Base-by-base conservation (phyloP, 495 filamentous ascomycete species). In the Tricharina praecox region DNA sequence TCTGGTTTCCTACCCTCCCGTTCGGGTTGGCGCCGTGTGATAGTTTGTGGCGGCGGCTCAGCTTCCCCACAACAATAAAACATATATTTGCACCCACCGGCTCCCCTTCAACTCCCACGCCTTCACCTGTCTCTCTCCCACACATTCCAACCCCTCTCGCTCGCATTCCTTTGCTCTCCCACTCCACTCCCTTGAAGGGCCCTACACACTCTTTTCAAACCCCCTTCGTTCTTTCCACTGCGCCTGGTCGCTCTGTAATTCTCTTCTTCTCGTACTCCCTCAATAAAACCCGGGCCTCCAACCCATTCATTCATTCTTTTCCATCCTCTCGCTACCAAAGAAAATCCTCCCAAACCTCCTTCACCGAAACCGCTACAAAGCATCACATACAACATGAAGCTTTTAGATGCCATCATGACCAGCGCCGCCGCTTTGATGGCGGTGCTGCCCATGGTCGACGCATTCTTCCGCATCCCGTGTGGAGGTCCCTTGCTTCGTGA, bases 391-490 rank as follows among this genome's bases (percentile, higher is more conserved):
- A 18, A 24, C 21, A 43, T 43, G 40, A 43, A 43, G 40, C 2
- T 21, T 19, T 40, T 19, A 1, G 11, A 3, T 25, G 3, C 24
- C 18, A 3, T 43, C 20, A 10, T 40, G 2, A 18, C 37, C 18
- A 13, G 28, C 4, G 34, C 18, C 34, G 10, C 21, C 4, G 39
- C 39, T 25, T 4, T 43, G 5, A 28, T 28, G 23, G 43, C 43
- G 19, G n/a, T 34, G 8, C 28, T 46, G 4, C 25, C 25, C 20
- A 21, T 7, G 2, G 43, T 28, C 13, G 1, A 33, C 13, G 45
- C 45, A 13, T 48, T 48, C 45, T 48, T 48, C 18, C 32, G 45
- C 4, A 48, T 48, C 32, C 32, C 32, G 21, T 48, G 45, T 16
- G n/a, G 20, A 38, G 32, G 45, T 16, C 45, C 45, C 5, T 10